Base-by-base conservation (phyloP, 2,329 filamentous ascomycete species). In the Fusarium praegraminearum region DNA sequence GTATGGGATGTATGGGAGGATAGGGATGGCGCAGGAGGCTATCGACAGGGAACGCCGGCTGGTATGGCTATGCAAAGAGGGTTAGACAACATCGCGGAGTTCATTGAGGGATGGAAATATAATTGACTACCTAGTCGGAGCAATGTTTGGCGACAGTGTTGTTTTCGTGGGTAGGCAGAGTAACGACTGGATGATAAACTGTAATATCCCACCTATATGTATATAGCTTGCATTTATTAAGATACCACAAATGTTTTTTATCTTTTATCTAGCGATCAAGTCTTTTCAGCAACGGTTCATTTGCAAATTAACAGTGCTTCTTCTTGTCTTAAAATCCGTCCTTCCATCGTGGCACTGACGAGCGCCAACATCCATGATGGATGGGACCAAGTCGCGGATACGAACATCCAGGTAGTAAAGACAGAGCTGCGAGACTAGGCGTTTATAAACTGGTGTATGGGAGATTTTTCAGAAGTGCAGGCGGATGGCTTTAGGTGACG, bases 1-100 rank as follows among this genome's bases (percentile, higher is more conserved):
- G 73, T 75, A 36, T 75, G 74, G 69, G 73, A 75, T 68, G 66
- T 56, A 9, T 73, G 73, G 73, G 73, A 75, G 56, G 72, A 75
- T 50, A 72, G 73, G 40, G 73, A 75, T 47, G 67, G 64, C 15
- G 67, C 66, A 45, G 60, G 58, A 47, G 64, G 62, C 12, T 75
- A 75, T 60, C 69, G 73, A 51, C 73, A 75, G 33, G 73, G 73
- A 20, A 75, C 73, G 11, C 73, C 73, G n/a, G 73, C 73, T 47
- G 73, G 71, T 10, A 71, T 75, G 61, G 73, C 73, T 20, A 72
- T 73, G 63, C 73, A 75, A 53, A 65, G 73, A 55, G 73, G 71
- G 13, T 53, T 75, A 20, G 51, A 63, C n/a, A 75, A 75, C 51
- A 73, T 75, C 28, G 73, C 73, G 45, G 73, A 75, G 40, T 52